Base-by-base conservation (phyloP, 2,329 filamentous ascomycete species). In the Hirsutella minnesotensis region DNA sequence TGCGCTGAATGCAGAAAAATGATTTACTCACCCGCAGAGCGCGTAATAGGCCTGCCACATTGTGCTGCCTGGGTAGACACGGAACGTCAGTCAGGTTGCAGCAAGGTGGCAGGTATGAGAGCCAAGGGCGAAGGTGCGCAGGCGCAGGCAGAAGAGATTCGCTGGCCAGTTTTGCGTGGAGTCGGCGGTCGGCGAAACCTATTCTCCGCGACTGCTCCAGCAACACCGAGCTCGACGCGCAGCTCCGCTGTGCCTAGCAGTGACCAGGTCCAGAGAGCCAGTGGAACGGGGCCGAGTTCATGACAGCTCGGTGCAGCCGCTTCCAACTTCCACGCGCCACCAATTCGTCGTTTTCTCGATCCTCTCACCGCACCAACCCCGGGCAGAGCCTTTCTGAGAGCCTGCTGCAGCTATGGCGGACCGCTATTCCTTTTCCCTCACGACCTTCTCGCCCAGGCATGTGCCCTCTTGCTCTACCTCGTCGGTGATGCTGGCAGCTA, bases 401-500 rank as follows among this genome's bases (percentile, higher is more conserved):
- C 30, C 34, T 47, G 22, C 41, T 51, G 48, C 56, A 59, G 72
- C 52, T 62, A 98, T 98, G 90, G 90, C 92, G 61, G 92, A 98
- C 69, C 79, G 92, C 73, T 98, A 98, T 70, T 95, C 90, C 44
- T 98, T 98, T 81, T 98, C 92, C 47, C 78, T 98, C 64, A 98
- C 92, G 51, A 98, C 92, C 52, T 98, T 98, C 82, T 96, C 92
- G 60, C 92, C 92, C 65, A 98, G 90, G 92, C 94, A 81, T 68
- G 79, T 29, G n/a, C 9, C 16, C 10, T 9, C 18, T 60, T 44
- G 46, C 48, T 41, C 55, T 46, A 27, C 24, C 24, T 27, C 24
- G 12, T 27, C 24, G 7, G 36, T 38, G 50, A 36, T 38, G 20
- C 44, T 49, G 44, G 43, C 44, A 47, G 46, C 53, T 53, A 47